A percentile compares a stretch with the other conserved stretches of the same genome.
These are phyloP conservation scores for Cladosporium sp. DNA, from an alignment of 2,329 filamentous ascomycete genomes.

Conservation along the genomic window DNA sequence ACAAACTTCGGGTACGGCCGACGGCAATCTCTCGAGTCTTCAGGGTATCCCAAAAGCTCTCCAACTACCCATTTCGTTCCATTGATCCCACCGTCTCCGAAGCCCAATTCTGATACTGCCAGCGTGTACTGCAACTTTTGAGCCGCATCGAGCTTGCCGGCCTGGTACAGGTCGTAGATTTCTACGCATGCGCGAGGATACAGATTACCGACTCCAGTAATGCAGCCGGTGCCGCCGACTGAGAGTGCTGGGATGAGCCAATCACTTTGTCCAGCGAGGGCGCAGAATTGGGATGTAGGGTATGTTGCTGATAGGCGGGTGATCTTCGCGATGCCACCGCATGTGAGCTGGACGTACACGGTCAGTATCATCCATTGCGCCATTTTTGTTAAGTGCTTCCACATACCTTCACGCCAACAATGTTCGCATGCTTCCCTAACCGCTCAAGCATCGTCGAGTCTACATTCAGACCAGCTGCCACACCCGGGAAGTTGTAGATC, in stretches of 20 bases:
- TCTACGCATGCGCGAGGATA: conserved; percentile 51
- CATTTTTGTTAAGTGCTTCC: background rate
- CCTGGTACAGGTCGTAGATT: conserved; percentile 15
- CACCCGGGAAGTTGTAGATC: conserved; percentile 46
- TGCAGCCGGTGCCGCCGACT: conserved; percentile 55
- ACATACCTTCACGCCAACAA: conserved; percentile 32
- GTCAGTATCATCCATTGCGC: background rate
- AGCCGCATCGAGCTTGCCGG: conserved; percentile 42
- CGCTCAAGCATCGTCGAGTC: conserved; percentile 38
- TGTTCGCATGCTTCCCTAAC: conserved; percentile 33
- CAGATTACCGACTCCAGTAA: conserved; percentile 60
- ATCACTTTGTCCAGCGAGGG: conserved; percentile 40
- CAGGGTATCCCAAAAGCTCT: conserved; percentile 49
- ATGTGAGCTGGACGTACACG: conserved; percentile 25
- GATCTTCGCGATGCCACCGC: conserved; percentile 39
- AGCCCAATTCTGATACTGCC: conserved; percentile 51
- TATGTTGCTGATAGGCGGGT: conserved; percentile 36
- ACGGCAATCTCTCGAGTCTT: conserved; percentile 48
- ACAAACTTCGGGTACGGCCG: conserved; percentile 50
- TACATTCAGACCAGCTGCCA: conserved; percentile 40
- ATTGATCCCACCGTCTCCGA: conserved; percentile 56
- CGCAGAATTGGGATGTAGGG: conserved; percentile 34
- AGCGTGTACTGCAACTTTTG: conserved; percentile 48
- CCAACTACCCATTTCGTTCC: conserved; percentile 58
- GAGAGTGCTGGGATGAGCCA: conserved; percentile 53